Conservation (phyloP, 345 rosid genomes). For the Salix brachista region DNA sequence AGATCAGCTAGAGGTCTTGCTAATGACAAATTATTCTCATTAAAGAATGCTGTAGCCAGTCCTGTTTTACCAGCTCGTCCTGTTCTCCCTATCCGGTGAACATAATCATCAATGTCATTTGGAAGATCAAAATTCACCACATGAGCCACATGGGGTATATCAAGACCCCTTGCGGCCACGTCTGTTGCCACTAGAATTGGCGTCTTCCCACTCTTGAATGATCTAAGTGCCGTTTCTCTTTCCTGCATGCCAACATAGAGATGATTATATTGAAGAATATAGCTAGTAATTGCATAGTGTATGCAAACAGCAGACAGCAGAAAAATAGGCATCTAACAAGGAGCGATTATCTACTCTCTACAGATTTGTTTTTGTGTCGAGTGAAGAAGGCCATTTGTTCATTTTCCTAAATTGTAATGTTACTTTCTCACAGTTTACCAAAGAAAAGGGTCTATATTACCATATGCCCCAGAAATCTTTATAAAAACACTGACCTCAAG, state of each 20-base stretch:
- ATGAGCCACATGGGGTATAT: conserved; percentile 92
- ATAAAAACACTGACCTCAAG: neutral
- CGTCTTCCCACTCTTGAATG: conserved; percentile 87
- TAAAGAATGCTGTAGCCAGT: conserved; percentile 50
- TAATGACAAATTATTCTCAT: conserved; percentile 21
- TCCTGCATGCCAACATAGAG: conserved; percentile 46
- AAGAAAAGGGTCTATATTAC: neutral
- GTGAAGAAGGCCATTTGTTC: neutral
- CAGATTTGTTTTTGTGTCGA: neutral
- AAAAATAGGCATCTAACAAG: neutral
- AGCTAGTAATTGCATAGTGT: neutral
- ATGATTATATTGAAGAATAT: neutral
- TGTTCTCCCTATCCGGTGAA: conserved; percentile 93
- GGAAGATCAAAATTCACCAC: conserved; percentile 98
- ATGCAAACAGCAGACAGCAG: neutral
- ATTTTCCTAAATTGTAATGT: neutral
- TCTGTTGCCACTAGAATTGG: conserved; percentile 98
- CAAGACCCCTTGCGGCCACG: conserved; percentile 95
- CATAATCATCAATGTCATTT: conserved; percentile 94
- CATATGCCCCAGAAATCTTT: neutral
- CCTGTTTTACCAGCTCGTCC: conserved; percentile 97
- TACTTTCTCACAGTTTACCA: neutral
- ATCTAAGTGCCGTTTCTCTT: conserved; percentile 80
- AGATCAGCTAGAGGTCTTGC: conserved; percentile 26
- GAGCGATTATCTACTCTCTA: neutral